A percentile compares a stretch with the other conserved stretches of the same genome.
Conservation (phyloP, 352 stramenopile species). For the Poterioochromonas sp. region DNA sequence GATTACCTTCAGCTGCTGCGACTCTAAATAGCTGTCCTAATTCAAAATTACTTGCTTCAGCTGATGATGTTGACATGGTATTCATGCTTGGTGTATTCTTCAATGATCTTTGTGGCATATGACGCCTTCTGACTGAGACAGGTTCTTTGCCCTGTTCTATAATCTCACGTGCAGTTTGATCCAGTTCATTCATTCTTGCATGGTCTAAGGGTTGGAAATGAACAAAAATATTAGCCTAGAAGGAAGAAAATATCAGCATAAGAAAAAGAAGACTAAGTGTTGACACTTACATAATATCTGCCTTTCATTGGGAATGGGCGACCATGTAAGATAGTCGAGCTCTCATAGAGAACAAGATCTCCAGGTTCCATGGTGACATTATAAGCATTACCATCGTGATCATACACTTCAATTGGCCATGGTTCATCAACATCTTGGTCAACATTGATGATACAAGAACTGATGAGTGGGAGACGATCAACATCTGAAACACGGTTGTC, state of each 20-base stretch:
- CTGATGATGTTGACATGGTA: too few relatives aligned
- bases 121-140: not conserved
- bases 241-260: too few relatives aligned
- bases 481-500: too few relatives aligned
- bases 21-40: too few relatives aligned
- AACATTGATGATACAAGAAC: slow-evolving; percentile 63
- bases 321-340: slow-evolving; percentile 45
- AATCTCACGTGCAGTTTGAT: not conserved
- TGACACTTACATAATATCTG: not conserved
- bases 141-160: too few relatives aligned
- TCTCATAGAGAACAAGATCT: slow-evolving; percentile 73
- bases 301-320: slow-evolving; percentile 32
- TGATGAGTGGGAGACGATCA: slow-evolving; percentile 57
- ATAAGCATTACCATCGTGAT: slow-evolving; percentile 58
- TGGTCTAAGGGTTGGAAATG: slow-evolving; percentile 30
- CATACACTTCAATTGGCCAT: slow-evolving; percentile 70
- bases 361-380: slow-evolving; percentile 64
- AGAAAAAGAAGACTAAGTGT: too few relatives aligned
- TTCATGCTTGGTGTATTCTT: not conserved
- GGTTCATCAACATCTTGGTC: slow-evolving; percentile 63
- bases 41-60: too few relatives aligned
- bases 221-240: slow-evolving; percentile 35
- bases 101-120: too few relatives aligned
- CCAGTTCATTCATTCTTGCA: slow-evolving; percentile 1
- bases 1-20: not conserved